A percentile compares a stretch with the other conserved stretches of the same genome.
Evolutionary conservation across 352 stramenopile genomes (phyloP).

Genomic region (Globisporangium takayamanum): DNA sequence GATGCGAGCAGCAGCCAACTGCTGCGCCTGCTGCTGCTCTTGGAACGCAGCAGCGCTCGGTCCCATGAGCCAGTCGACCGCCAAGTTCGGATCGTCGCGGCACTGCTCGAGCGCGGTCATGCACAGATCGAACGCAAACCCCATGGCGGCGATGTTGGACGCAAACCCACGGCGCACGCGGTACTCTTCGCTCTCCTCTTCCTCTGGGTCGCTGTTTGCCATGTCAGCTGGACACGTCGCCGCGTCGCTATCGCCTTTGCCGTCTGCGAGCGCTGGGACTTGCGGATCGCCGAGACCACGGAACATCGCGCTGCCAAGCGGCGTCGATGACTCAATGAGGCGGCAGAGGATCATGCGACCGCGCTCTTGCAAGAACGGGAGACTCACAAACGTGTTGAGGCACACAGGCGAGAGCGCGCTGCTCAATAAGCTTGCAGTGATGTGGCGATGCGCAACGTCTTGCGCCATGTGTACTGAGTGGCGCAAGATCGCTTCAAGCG

Average conservation of each 20-base stretch:
- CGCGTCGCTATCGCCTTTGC: not conserved
- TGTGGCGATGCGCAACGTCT: conserved; percentile 25
- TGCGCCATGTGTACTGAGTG: conserved; percentile 39
- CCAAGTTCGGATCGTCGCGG: conserved; percentile 75
- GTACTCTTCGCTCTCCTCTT: conserved; percentile 74
- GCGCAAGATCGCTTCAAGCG: conserved; percentile 69
- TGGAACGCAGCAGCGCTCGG: conserved; percentile 63
- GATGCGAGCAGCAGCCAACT: conserved; percentile 42
- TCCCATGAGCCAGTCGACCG: conserved; percentile 85
- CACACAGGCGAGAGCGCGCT: conserved; percentile 60
- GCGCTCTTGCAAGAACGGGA: conserved; percentile 72
- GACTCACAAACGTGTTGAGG: conserved; percentile 65
- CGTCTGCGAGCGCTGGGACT: conserved; percentile 16
- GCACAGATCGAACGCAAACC: conserved; percentile 85
- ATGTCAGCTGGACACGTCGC: conserved; percentile 9
- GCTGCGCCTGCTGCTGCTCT: conserved; percentile 54
- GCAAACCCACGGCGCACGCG: conserved; percentile 70
- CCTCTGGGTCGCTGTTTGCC: conserved; percentile 41
- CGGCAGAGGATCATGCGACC: conserved; percentile 80
- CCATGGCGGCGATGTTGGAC: conserved; percentile 79
- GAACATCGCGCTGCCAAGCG: conserved; percentile 77
- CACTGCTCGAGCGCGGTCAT: conserved; percentile 78
- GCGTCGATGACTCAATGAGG: conserved; percentile 78
- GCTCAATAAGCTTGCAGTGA: conserved; percentile 46
- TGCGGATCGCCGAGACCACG: conserved; percentile 53